Evolutionary conservation across 2,329 filamentous ascomycete species (phyloP).

Genomic region (Aspergillus sp.): DNA sequence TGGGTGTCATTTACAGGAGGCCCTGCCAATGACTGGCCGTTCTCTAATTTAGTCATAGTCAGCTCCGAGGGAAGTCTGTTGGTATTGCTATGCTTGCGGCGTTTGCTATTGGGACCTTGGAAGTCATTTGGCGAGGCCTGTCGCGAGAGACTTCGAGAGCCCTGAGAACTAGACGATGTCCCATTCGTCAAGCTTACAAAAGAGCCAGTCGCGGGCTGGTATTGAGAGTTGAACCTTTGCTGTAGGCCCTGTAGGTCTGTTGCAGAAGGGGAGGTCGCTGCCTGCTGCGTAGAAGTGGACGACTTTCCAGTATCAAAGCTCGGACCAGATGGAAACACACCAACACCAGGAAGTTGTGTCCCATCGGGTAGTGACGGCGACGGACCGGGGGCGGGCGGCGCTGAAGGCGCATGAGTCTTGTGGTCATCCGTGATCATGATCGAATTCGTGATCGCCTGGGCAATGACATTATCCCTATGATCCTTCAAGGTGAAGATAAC

Average conservation of each 20-base stretch:
- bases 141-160: conserved; percentile 69
- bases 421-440: conserved; percentile 99
- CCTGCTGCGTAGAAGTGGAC: conserved; percentile 39
- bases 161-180: conserved; percentile 49
- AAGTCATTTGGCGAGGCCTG: conserved; percentile 72
- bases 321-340: conserved; percentile 47
- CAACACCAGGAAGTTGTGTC: conserved; percentile 48
- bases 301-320: conserved; percentile 36
- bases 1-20: conserved; percentile 41
- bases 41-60: conserved; percentile 82
- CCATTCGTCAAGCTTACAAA: conserved; percentile 44
- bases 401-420: conserved; percentile 72
- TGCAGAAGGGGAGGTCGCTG: conserved; percentile 63
- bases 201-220: conserved; percentile 43
- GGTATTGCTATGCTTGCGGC: conserved; percentile 76
- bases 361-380: conserved; percentile 43
- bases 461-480: conserved; percentile 72
- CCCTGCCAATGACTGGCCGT: conserved; percentile 45
- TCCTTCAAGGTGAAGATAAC: conserved; percentile 97
- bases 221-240: conserved; percentile 54
- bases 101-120: conserved; percentile 72
- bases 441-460: conserved; percentile 81
- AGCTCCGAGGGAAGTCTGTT: conserved; percentile 72
- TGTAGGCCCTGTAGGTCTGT: conserved; percentile 67
- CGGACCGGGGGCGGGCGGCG: conserved; percentile 38